A percentile compares a stretch with the other conserved stretches of the same genome.
Conservation (phyloP, 2,329 filamentous ascomycete species). For the Cytospora paraplurivora region DNA sequence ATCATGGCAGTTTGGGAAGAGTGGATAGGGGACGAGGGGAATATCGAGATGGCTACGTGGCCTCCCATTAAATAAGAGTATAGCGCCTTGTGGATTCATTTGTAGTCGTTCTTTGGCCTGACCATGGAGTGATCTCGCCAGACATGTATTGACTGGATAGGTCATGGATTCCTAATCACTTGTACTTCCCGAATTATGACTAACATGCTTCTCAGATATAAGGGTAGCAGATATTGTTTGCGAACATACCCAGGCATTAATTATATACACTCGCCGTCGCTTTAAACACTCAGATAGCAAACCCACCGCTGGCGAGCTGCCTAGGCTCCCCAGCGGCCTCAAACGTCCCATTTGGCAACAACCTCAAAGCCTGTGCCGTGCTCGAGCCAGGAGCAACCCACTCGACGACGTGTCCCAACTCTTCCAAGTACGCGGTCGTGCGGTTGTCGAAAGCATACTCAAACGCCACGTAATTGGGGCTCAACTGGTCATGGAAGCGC, state of each 20-base stretch:
- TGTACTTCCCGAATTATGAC: too few species aligned
- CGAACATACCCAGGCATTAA: too few species aligned
- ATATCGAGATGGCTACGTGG: neutral
- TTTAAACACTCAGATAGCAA: constrained; percentile 15
- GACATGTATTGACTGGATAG: too few species aligned
- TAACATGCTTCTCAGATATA: too few species aligned
- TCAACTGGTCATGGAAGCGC: constrained; percentile 78
- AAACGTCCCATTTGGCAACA: constrained; percentile 47
- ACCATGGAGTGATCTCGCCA: too few species aligned
- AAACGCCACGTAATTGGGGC: constrained; percentile 69
- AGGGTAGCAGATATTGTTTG: too few species aligned
- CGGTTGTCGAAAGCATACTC: constrained; percentile 69
- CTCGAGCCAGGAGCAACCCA: constrained; percentile 67
- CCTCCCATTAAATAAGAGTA: neutral
- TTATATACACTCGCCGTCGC: neutral
- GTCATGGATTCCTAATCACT: too few species aligned
- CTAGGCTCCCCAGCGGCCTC: constrained; percentile 28
- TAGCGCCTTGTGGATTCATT: neutral
- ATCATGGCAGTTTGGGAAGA: neutral
- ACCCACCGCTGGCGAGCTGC: constrained; percentile 26
- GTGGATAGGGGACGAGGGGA: neutral
- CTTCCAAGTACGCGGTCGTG: constrained; percentile 64
- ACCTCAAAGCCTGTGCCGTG: constrained; percentile 69
- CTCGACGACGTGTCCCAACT: constrained; percentile 70
- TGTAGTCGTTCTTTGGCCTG: too few species aligned